phyloP scores from a whole-genome alignment of 73 alveolate species.

The Blepharisma stoltei region DNA sequence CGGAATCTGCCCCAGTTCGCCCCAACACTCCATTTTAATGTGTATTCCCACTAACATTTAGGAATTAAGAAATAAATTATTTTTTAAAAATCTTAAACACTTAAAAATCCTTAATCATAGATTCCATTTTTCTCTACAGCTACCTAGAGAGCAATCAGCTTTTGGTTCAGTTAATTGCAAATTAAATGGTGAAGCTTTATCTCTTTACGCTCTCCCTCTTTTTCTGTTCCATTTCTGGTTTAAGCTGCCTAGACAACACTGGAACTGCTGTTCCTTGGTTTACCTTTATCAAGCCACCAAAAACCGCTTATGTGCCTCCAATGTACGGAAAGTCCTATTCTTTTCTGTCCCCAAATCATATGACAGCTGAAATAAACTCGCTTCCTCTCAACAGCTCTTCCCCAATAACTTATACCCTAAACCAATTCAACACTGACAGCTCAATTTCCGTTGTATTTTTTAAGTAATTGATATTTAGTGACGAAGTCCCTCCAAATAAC shows the following conservation, averaged over 20 bases:
- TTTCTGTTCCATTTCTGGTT: no score
- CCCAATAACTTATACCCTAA: neutral
- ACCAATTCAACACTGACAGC: neutral
- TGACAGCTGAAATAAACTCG: neutral
- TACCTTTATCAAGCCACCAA: neutral
- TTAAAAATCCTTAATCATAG: no score
- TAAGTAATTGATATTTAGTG: neutral
- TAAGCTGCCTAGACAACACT: neutral
- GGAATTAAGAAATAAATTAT: no score
- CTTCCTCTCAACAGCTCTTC: neutral
- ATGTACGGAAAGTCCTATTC: neutral
- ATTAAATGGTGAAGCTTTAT: no score
- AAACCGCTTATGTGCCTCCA: neutral
- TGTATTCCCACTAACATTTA: no score
- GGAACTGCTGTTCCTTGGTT: neutral
- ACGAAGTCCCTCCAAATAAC: neutral
- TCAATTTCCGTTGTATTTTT: neutral
- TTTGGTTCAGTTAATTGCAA: no score
- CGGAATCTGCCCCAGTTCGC: no score
- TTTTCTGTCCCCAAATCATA: neutral
- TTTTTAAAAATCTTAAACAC: no score
- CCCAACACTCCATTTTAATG: no score
- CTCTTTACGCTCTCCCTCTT: no score
- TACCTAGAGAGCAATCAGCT: no score
- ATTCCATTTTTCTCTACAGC: no score